Conservation (phyloP, 2,329 filamentous ascomycete genomes). For the Lachnellula hyalina region DNA sequence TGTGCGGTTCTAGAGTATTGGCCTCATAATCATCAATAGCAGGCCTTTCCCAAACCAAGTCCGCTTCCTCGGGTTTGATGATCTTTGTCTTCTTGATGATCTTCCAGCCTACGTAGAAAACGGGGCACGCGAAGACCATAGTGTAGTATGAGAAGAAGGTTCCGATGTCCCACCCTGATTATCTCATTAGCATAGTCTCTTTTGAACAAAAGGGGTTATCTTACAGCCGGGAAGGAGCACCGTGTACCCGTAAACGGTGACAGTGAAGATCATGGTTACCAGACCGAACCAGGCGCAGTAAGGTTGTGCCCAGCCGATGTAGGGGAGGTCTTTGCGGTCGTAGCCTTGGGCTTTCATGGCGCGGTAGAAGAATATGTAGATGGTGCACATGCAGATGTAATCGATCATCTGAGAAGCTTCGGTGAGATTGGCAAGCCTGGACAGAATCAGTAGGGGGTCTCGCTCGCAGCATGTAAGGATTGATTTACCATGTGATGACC, state of each 20-base stretch:
- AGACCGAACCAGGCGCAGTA: constrained; percentile 59
- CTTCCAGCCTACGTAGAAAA: constrained; percentile 67
- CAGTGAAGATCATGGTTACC: constrained; percentile 59
- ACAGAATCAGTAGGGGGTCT: not conserved
- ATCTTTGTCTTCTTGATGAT: constrained; percentile 55
- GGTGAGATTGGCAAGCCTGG: constrained; percentile 43
- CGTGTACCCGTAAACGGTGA: constrained; percentile 66
- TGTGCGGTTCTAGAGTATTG: constrained; percentile 11
- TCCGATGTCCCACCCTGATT: constrained; percentile 55
- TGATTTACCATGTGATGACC: constrained; percentile 34
- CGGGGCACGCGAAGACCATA: constrained; percentile 54
- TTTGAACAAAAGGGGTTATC: not conserved
- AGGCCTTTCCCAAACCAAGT: constrained; percentile 37
- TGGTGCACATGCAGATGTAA: constrained; percentile 61
- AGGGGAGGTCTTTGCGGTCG: constrained; percentile 59
- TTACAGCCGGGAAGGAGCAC: constrained; percentile 59
- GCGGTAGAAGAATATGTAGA: constrained; percentile 66
- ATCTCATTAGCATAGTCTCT: not conserved
- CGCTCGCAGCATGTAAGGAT: not conserved
- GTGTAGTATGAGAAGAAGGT: constrained; percentile 67
- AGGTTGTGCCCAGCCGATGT: constrained; percentile 55
- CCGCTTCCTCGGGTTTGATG: constrained; percentile 44
- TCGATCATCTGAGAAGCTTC: constrained; percentile 72
- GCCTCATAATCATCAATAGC: constrained; percentile 26
- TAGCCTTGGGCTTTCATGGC: constrained; percentile 64